Percentiles rank a stretch among this genome's conserved stretches.
Conservation (phyloP, 257 asterid genomes). For the Penstemon newberryi region DNA sequence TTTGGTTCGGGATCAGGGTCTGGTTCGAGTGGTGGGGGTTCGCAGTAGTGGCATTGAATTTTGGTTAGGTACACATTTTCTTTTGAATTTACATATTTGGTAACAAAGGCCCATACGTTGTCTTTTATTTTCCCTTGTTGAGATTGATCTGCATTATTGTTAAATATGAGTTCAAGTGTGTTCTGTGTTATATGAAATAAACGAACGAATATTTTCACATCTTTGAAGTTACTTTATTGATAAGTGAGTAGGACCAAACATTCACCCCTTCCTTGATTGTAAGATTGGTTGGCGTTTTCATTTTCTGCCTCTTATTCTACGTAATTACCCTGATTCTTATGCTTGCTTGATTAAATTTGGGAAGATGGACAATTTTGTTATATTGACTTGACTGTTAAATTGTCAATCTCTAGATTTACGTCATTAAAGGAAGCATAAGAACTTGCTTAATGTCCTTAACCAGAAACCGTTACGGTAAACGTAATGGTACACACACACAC, state of each 20-base stretch:
- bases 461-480: background rate
- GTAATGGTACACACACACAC: background rate
- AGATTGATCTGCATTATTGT: slow-evolving; percentile 12
- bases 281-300: background rate
- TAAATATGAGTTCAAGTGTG: slow-evolving; percentile 7
- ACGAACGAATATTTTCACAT: slow-evolving; percentile 1
- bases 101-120: background rate
- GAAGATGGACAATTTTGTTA: background rate
- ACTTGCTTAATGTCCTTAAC: background rate
- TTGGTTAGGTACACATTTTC: slow-evolving; percentile 23
- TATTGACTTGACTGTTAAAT: background rate
- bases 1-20: slow-evolving; percentile 47
- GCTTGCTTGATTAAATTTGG: slow-evolving; percentile 3
- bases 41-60: slow-evolving; percentile 33
- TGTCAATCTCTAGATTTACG: background rate
- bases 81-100: background rate
- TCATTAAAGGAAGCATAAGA: background rate
- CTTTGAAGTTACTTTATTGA: background rate
- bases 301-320: background rate
- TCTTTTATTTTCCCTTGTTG: background rate
- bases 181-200: slow-evolving; percentile 16
- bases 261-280: background rate
- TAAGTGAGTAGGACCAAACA: background rate
- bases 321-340: background rate
- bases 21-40: slow-evolving; percentile 40